phyloP scores from a whole-genome alignment of 2,329 filamentous ascomycete species.

The Hypoxylon sp. region DNA sequence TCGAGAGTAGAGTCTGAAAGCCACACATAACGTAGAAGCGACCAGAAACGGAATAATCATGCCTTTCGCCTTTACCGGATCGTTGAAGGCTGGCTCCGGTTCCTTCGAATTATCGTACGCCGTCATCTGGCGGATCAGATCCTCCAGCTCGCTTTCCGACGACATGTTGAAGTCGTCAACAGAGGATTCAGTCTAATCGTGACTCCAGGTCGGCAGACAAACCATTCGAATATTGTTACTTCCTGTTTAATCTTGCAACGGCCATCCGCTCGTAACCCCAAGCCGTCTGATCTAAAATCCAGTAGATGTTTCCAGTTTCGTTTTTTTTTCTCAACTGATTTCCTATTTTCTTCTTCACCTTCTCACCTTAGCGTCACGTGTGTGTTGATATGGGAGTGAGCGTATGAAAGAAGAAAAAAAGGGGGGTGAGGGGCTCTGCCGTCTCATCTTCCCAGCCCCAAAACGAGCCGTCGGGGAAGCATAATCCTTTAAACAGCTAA shows the following conservation, averaged over 20 bases:
- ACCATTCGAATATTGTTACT: no score
- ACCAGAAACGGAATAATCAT: constrained; percentile 41
- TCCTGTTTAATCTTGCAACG: neutral
- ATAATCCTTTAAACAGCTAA: constrained; percentile 11
- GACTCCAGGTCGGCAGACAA: constrained; percentile 5
- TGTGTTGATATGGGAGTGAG: no score
- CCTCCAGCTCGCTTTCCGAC: constrained; percentile 11
- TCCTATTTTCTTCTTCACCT: no score
- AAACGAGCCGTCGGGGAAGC: neutral
- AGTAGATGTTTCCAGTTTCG: no score
- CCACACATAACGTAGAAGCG: constrained; percentile 43
- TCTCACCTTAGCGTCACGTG: neutral
- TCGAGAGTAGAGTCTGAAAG: constrained; percentile 43
- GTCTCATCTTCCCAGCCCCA: constrained; percentile 5
- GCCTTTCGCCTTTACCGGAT: constrained; percentile 32
- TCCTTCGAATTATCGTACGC: constrained; percentile 43
- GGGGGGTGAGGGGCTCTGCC: no score
- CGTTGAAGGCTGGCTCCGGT: constrained; percentile 36
- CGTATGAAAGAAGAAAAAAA: no score
- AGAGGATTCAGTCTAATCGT: neutral
- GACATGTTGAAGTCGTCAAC: constrained; percentile 19
- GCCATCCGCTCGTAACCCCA: constrained; percentile 1
- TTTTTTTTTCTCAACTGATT: constrained; percentile 2
- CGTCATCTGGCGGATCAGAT: constrained; percentile 36
- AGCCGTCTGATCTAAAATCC: no score